Base-by-base conservation (phyloP, 768 basidiomycete genomes). In the Guyanaporus albipodus region DNA sequence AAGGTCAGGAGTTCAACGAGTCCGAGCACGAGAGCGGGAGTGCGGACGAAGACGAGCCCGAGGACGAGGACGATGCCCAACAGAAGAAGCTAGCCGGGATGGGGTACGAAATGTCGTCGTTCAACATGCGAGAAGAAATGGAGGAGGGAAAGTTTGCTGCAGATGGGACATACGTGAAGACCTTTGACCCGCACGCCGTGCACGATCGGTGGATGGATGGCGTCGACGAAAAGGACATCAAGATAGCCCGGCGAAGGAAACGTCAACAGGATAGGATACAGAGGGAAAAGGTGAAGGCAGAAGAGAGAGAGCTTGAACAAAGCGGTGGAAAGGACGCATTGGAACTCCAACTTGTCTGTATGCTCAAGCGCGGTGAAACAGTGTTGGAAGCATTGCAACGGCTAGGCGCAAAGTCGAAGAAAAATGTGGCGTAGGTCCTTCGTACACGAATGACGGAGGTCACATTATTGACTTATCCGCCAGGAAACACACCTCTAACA, bases 91-190 rank as follows among this genome's bases (percentile, higher is more conserved):
- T 89, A 66, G 81, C 75, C 31, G 87, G 85, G 11, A 97, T 99
- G 95, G 96, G 95, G 2, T 95, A 72, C 68, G 87, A 94, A 61
- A 56, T 99, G 9, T 93, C 89, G 4, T 88, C 91, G 22, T 99
- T 99, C 81, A 95, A 99, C 67, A 98, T 99, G 95, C 85, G 93
- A 53, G 87, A 91, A 58, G 96, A 99, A 75, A 94, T 98, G 87
- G 86, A 91, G 61, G 95, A 98, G 69, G 96, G 96, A 31, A 91
- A 92, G 62, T 97, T 99, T 72, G 85, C 90, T 5, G 88, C 87
- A 49, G 95, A 98, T 61, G 96, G 96, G 38, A 87, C 68, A 58
- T 91, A 92, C 62, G 82, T 88, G 39, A 84, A 87, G 54, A 77
- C 85, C 10, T 84, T 85, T 62, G 96, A 99, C 66, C 89, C 88